A percentile compares a stretch with the other conserved stretches of the same genome.
Evolutionary conservation across 768 basidiomycete species (phyloP).

Genomic region (Lentinula lateritia): DNA sequence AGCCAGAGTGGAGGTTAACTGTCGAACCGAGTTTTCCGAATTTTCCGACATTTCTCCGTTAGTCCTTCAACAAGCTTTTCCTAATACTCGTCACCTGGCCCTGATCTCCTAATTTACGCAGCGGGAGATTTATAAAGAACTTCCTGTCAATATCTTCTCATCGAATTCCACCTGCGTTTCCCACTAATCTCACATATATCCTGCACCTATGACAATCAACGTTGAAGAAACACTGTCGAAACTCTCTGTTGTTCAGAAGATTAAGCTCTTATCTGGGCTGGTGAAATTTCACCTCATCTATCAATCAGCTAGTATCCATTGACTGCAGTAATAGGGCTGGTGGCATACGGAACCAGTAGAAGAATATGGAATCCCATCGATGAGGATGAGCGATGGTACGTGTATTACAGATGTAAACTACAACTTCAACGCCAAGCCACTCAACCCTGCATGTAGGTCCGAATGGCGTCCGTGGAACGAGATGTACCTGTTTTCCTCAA

Average conservation of each 20-base stretch:
- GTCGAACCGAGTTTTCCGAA: too few species aligned
- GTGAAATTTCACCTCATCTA: conserved; percentile 17
- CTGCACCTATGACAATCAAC: neutral
- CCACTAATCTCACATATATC: neutral
- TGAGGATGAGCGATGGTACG: conserved; percentile 43
- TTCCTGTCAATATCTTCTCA: too few species aligned
- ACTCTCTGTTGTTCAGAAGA: conserved; percentile 24
- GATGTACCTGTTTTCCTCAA: conserved; percentile 30
- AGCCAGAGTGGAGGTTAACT: too few species aligned
- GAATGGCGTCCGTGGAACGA: conserved; percentile 43
- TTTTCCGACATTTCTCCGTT: too few species aligned
- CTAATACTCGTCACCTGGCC: too few species aligned
- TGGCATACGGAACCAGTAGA: conserved; percentile 41
- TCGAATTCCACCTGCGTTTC: neutral
- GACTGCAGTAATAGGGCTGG: conserved; percentile 29
- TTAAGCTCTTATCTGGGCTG: conserved; percentile 37
- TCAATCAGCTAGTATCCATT: neutral
- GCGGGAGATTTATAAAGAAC: too few species aligned
- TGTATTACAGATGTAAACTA: neutral
- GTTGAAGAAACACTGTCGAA: neutral
- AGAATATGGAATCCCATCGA: conserved; percentile 32
- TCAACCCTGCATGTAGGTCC: conserved; percentile 25
- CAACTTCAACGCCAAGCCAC: too few species aligned
- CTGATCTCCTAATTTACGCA: too few species aligned
- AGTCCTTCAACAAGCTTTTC: too few species aligned